phyloP scores from a whole-genome alignment of 2,329 filamentous ascomycete species.

The Aureobasidium uvarum region DNA sequence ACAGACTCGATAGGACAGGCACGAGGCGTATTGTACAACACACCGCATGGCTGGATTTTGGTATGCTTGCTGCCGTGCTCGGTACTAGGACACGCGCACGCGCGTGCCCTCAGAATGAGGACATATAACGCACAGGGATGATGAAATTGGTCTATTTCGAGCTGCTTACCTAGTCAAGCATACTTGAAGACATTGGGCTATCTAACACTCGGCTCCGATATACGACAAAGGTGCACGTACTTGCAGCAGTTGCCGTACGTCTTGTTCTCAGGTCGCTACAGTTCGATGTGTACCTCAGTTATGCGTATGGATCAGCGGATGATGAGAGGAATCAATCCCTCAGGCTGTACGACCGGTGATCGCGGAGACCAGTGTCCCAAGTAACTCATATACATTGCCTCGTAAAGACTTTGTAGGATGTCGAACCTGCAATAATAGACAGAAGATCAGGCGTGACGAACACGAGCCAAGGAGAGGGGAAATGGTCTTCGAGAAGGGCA shows the following conservation, averaged over 20 bases:
- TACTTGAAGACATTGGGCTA: not conserved
- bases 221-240: slow-evolving; percentile 2
- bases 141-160: not conserved
- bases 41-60: not conserved
- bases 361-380: not conserved
- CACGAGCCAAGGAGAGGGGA: slow-evolving; percentile 18
- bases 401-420: not conserved
- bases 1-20: not conserved
- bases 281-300: not conserved
- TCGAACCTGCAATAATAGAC: not conserved
- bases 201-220: not conserved
- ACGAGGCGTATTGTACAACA: slow-evolving; percentile 23
- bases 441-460: not conserved
- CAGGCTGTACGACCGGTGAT: not conserved
- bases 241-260: not conserved
- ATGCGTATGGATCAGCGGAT: slow-evolving; percentile 5
- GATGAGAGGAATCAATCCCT: not conserved
- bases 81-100: slow-evolving; percentile 7
- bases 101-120: not conserved
- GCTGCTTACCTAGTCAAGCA: not conserved
- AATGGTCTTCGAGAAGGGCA: not conserved
- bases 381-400: not conserved
- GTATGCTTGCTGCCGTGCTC: slow-evolving; percentile 14
- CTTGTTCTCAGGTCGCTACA: not conserved
- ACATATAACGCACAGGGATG: not conserved